These are phyloP conservation scores for Scenedesmus sp. DNA, from an alignment of 163 green algal species.

Conservation along the genomic window DNA sequence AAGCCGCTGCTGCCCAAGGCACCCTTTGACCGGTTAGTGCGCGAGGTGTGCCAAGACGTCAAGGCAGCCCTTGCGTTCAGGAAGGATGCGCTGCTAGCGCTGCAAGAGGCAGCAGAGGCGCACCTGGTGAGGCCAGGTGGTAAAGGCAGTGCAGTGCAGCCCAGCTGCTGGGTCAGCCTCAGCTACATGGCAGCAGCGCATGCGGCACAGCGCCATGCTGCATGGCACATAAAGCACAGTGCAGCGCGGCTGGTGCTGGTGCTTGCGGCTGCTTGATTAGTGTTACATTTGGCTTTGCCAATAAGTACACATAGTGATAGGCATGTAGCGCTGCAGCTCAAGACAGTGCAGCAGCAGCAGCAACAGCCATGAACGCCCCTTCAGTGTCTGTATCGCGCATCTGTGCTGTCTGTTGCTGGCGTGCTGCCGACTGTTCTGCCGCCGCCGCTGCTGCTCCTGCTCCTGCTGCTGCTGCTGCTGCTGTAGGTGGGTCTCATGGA, in stretches of 20 bases:
- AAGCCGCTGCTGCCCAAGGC: constrained; percentile 61
- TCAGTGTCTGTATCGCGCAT: no score
- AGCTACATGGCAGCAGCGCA: background rate
- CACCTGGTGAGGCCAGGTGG: constrained; percentile 65
- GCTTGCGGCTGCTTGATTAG: no score
- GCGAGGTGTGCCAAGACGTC: constrained; percentile 38
- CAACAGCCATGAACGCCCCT: no score
- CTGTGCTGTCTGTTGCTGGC: no score
- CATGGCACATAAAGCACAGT: no score
- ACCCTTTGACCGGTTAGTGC: constrained; percentile 54
- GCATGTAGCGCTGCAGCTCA: no score
- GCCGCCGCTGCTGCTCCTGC: background rate
- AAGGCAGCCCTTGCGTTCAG: background rate
- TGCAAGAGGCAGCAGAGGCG: constrained; percentile 87
- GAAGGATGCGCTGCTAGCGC: constrained; percentile 68
- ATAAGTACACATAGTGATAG: no score
- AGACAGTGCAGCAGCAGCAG: no score
- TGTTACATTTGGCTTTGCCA: no score
- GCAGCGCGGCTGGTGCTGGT: no score
- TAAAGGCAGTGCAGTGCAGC: background rate
- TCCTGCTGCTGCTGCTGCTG: background rate
- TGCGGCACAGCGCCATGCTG: background rate
- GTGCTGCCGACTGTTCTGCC: background rate
- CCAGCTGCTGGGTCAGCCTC: background rate
- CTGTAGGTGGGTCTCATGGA: constrained; percentile 64